A percentile compares a stretch with the other conserved stretches of the same genome.
Conservation (phyloP, 2,329 filamentous ascomycete genomes). For the Hymenoscyphus scutula region DNA sequence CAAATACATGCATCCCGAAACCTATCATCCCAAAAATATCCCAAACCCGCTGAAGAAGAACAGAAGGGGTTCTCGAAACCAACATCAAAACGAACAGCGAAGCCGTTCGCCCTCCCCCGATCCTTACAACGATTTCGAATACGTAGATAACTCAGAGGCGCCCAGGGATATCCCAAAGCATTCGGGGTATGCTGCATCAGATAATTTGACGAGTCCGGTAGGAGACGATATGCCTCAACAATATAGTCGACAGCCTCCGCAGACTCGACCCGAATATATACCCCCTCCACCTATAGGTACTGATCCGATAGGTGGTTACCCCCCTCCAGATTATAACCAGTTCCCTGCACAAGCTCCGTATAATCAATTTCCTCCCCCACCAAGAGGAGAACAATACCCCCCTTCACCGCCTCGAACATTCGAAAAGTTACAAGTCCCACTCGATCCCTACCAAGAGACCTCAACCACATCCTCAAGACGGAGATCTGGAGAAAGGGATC, state of each 20-base stretch:
- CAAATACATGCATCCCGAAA: conserved; percentile 9
- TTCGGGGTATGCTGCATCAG: neutral
- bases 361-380: conserved; percentile 2
- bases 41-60: conserved; percentile 9
- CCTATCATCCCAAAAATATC: conserved; percentile 14
- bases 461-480: neutral
- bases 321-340: neutral
- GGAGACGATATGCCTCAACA: conserved; percentile 7
- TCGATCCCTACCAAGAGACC: neutral
- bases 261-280: conserved; percentile 11
- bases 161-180: conserved; percentile 9
- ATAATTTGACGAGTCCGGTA: neutral
- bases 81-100: neutral
- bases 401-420: conserved; percentile 5
- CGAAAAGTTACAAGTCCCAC: neutral
- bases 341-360: neutral
- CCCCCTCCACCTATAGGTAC: conserved; percentile 11
- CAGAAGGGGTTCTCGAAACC: neutral
- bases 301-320: neutral
- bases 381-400: neutral
- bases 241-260: conserved; percentile 11
- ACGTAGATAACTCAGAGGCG: neutral
- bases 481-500: neutral
- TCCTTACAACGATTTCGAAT: conserved; percentile 8
- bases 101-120: neutral